Evolutionary conservation across 192 early-diverging fungal genomes (phyloP), one percentile per base, ranked within the genome.

Genomic region (Coemansia sp.): DNA sequence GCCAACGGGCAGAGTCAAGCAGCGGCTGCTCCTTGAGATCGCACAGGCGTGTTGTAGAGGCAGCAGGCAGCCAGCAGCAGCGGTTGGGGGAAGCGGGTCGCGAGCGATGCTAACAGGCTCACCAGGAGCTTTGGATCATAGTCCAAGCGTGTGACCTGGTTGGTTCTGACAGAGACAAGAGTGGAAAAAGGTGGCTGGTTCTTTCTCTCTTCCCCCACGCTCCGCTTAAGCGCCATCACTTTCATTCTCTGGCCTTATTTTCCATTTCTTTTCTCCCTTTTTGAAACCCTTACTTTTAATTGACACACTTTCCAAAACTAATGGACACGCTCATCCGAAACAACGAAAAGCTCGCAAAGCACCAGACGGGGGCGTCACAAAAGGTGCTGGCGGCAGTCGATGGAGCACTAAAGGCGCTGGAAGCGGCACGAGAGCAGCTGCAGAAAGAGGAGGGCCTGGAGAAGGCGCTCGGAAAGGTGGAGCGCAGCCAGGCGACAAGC

Each of bases 291-390:
- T 41, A 17, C 17, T 4, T 17, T 13, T 41, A 1, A 17, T 40
- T 9, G 14, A 4, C 14, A 40, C n/a, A 22, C 38, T 30, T 14
- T 62, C 28, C 36, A 42, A n/a, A n/a, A n/a, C n/a, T n/a, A n/a
- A 91, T 91, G 89, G 88, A 91, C 6, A 62, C 83, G 41, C 81
- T 89, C 42, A 63, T 81, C n/a, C 81, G 82, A 44, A 84, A 88
- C 52, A 85, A 84, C 69, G 82, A 87, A 40, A 88, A 87, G 63
- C 75, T 91, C 19, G 62, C 84, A 23, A 87, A 89, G 65, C 85
- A 85, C 74, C 87, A 89, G 55, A 52, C 62, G 36, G 75, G 68
- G 2, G 57, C 82, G n/a, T 70, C 70, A 30, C 63, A 75, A 53
- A 84, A 84, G 61, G 54, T 81, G 9, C 47, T 74, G 37, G 59